Base-by-base conservation (phyloP, 2,329 filamentous ascomycete genomes). In the Fusarium haematococcum region DNA sequence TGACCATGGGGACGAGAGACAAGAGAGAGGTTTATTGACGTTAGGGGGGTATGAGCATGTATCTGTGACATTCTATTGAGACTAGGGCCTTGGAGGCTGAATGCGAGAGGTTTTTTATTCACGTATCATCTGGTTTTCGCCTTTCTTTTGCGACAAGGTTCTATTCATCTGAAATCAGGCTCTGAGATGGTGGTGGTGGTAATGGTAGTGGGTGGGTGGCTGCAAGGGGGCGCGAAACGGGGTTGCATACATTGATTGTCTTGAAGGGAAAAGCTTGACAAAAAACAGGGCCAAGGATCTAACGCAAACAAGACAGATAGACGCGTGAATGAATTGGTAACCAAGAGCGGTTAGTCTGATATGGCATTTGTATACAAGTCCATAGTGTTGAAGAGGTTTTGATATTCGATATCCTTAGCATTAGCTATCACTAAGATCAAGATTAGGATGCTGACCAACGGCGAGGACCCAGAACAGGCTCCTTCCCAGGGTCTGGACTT, bases 1-100 rank as follows among this genome's bases (percentile, higher is more conserved):
- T 59, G 52, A 37, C 50, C 39, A 68, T 58, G 52, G 39, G 63
- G 35, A 56, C 8, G 33, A 37, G 41, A 35, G 23, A 35, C 25
- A 33, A 32, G 27, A 33, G n/a, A 30, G 45, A 39, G 37, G 27
- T n/a, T 20, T 35, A 39, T 39, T 43, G 39, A 20, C n/a, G 20
- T 20, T 20, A 16, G 20, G 45, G 43, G 43, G 43, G 23, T 10
- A 10, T 50, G 8, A 16, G 9, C 18, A 50, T 18, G 45, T 50
- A 50, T 50, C 16, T 58, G n/a, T 33, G 60, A 37, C 37, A 58
- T 65, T 20, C 30, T 50, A 13, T 25, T 72, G 65, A 65, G 41
- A 72, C 60, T 58, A 52, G 50, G 45, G 39, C 37, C 23, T 33
- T 25, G 30, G 50, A 20, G 52, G 37, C 48, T 70, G 30, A 50